A percentile compares a stretch with the other conserved stretches of the same genome.
Evolutionary conservation across 1,139 yeast species (phyloP).

Genomic region (Sugiyamaella sp.): DNA sequence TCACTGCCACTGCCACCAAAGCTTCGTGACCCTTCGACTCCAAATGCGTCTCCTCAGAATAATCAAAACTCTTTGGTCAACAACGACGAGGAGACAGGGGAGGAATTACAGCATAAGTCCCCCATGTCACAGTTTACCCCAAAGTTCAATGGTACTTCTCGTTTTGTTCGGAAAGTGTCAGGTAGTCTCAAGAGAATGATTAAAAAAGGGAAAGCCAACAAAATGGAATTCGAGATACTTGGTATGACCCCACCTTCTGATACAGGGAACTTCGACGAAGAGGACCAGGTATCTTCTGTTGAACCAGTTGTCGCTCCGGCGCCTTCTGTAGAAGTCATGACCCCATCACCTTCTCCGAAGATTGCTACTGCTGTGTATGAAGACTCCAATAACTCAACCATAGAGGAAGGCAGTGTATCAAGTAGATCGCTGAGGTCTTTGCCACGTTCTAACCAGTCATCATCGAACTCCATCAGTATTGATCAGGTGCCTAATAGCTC

Average conservation of each 20-base stretch:
- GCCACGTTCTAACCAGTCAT: conserved; percentile 20
- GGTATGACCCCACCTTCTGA: conserved; percentile 23
- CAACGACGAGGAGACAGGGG: conserved; percentile 3
- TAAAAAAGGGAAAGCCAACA: conserved; percentile 22
- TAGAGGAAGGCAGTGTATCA: conserved; percentile 21
- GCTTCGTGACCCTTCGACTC: background rate
- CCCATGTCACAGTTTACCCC: conserved; percentile 5
- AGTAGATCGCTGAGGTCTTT: conserved; percentile 22
- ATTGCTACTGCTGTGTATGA: conserved; percentile 20
- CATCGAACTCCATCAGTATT: conserved; percentile 13
- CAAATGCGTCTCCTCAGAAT: background rate
- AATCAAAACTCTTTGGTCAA: conserved; percentile 4
- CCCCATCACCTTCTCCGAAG: conserved; percentile 2
- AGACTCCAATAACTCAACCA: conserved; percentile 22
- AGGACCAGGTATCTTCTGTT: background rate
- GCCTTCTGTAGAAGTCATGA: background rate
- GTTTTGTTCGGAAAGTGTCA: conserved; percentile 27
- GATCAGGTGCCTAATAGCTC: conserved; percentile 19
- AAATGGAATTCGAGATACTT: conserved; percentile 23
- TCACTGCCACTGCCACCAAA: conserved; percentile 5
- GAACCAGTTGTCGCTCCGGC: background rate
- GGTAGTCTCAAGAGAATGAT: conserved; percentile 27
- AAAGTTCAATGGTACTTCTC: conserved; percentile 17
- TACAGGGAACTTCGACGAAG: conserved; percentile 1
- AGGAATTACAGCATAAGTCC: background rate